Evolutionary conservation across 2,329 filamentous ascomycete species (phyloP).

Genomic region (Exophiala mesophila): DNA sequence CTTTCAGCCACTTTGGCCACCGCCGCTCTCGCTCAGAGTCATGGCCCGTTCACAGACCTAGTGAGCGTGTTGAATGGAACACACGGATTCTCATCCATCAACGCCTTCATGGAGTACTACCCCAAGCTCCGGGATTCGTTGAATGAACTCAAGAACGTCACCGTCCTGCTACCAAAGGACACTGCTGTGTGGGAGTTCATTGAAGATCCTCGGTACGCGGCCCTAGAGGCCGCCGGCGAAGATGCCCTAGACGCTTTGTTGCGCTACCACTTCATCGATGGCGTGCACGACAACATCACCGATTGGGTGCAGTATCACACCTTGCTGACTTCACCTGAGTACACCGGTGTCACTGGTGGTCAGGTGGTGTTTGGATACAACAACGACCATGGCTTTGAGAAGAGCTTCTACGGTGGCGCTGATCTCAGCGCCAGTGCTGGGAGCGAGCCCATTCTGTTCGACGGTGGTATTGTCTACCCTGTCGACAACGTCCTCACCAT

Average conservation of each 20-base stretch:
- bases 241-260: conserved; percentile 2
- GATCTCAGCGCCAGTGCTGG: conserved; percentile 29
- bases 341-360: conserved; percentile 7
- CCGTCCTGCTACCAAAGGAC: background rate
- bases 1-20: background rate
- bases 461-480: background rate
- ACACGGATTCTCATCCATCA: conserved; percentile 1
- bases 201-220: background rate
- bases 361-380: conserved; percentile 7
- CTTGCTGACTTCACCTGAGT: conserved; percentile 1
- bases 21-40: background rate
- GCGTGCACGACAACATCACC: conserved; percentile 3
- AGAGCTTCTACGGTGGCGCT: conserved; percentile 10
- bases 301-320: conserved; percentile 1
- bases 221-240: background rate
- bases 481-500: conserved; percentile 3
- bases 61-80: background rate
- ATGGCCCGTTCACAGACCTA: background rate
- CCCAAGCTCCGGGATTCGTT: background rate
- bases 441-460: background rate
- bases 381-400: conserved; percentile 29
- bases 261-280: conserved; percentile 2
- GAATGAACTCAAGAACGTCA: background rate
- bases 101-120: background rate
- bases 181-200: background rate